These are phyloP conservation scores for Suhomyces faveliae DNA, from an alignment of 805 yeast genomes.

Conservation along the genomic window DNA sequence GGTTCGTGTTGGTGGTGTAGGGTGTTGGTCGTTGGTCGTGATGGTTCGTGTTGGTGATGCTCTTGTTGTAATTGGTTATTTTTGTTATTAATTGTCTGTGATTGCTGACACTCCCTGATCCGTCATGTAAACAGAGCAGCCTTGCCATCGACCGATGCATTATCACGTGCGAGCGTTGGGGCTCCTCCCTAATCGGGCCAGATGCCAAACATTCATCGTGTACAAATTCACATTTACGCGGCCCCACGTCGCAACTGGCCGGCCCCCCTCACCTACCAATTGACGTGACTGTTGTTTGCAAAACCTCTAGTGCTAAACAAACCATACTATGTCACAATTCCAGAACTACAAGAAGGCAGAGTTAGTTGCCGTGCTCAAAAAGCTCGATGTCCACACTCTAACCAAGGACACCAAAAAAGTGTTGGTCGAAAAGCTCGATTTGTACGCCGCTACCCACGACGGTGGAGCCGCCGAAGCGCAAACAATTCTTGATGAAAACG, in stretches of 20 bases:
- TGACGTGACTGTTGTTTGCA: constrained; percentile 5
- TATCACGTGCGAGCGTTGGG: background rate
- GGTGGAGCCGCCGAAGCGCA: constrained; percentile 21
- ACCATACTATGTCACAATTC: constrained; percentile 30
- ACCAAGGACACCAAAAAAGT: constrained; percentile 43
- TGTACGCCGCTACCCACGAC: constrained; percentile 25
- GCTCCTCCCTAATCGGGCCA: background rate
- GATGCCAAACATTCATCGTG: background rate
- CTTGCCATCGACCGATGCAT: background rate
- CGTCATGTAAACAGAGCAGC: constrained; percentile 1
- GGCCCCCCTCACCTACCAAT: constrained; percentile 1
- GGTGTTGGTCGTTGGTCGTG: too few relatives aligned
- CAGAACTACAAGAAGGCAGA: constrained; percentile 40
- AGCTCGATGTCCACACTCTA: constrained; percentile 33
- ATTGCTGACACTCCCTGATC: too few relatives aligned
- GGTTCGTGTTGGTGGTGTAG: too few relatives aligned
- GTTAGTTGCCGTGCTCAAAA: constrained; percentile 32
- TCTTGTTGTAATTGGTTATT: too few relatives aligned
- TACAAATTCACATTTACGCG: constrained; percentile 1
- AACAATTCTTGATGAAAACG: constrained; percentile 16
- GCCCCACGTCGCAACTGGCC: constrained; percentile 3
- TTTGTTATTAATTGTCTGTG: too few relatives aligned
- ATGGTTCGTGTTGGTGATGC: too few relatives aligned
- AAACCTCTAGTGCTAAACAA: background rate
- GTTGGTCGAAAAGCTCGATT: constrained; percentile 38